Percentiles rank a stretch among this genome's conserved stretches.
These are phyloP conservation scores for Smallanthus sonchifolius DNA, from an alignment of 129 eudicot genomes.

Conservation along the genomic window DNA sequence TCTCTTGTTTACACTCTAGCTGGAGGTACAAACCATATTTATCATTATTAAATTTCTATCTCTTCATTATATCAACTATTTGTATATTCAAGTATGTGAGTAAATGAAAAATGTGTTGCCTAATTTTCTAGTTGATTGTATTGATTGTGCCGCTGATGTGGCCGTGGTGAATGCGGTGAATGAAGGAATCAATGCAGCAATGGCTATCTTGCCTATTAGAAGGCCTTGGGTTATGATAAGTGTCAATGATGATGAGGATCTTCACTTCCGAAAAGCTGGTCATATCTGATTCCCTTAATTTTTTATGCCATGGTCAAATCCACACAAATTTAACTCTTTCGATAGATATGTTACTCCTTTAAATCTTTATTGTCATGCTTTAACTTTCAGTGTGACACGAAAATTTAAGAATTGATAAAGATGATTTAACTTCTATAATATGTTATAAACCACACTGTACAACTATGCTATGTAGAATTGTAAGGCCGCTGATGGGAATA, in stretches of 20 bases:
- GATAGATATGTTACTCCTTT: not conserved
- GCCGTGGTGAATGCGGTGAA: conserved; percentile 85
- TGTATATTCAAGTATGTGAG: not conserved
- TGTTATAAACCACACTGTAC: not conserved
- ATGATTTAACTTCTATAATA: not conserved
- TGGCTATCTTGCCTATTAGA: conserved; percentile 55
- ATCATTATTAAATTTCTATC: not conserved
- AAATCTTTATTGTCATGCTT: not conserved
- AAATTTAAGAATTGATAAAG: not conserved
- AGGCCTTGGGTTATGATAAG: conserved; percentile 99
- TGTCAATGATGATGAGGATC: conserved; percentile 93
- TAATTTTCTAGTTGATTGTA: conserved; percentile 68
- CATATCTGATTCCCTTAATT: conserved; percentile 3
- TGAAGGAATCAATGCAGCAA: conserved; percentile 84
- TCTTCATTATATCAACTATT: not conserved
- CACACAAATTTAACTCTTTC: no score
- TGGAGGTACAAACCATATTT: conserved; percentile 53
- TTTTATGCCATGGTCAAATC: not conserved
- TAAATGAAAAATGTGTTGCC: not conserved
- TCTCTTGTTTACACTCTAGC: conserved; percentile 88
- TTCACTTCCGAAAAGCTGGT: conserved; percentile 99
- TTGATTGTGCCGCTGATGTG: conserved; percentile 98
- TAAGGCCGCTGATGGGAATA: not conserved
- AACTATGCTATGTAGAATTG: not conserved
- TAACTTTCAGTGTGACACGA: not conserved